Evolutionary conservation across 768 basidiomycete genomes (phyloP).

Genomic region (Auriscalpium vulgare): DNA sequence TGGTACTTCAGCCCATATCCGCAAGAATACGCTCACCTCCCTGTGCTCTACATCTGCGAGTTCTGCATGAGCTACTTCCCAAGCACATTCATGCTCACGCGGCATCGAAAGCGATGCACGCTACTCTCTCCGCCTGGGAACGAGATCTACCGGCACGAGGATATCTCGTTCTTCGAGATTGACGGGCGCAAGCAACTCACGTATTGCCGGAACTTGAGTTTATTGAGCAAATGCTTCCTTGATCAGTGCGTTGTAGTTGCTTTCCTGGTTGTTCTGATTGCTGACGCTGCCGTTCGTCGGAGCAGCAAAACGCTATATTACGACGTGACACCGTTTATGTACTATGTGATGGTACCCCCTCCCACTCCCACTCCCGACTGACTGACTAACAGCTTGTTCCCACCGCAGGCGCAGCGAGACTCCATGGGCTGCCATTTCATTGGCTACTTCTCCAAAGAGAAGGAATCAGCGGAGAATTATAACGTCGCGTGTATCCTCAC

Average conservation of each 20-base stretch:
- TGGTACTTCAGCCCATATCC: conserved; percentile 99
- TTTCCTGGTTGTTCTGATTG: not conserved
- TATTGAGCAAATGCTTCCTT: conserved; percentile 95
- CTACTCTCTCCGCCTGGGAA: conserved; percentile 95
- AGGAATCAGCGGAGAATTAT: conserved; percentile 95
- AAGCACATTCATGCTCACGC: conserved; percentile 81
- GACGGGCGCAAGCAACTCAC: conserved; percentile 94
- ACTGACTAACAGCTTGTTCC: conserved; percentile 6
- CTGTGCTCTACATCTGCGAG: conserved; percentile 95
- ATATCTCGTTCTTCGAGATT: conserved; percentile 97
- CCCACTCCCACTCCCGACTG: not conserved
- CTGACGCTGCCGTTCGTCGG: not conserved
- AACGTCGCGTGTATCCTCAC: conserved; percentile 98
- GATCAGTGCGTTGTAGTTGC: conserved; percentile 68
- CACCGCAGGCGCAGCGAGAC: conserved; percentile 73
- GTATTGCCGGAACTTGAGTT: conserved; percentile 94
- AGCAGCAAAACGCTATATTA: conserved; percentile 95
- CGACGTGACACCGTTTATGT: conserved; percentile 99
- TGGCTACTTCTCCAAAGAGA: conserved; percentile 99
- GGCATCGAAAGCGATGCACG: conserved; percentile 88
- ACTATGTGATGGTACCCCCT: conserved; percentile 85
- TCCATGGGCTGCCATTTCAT: conserved; percentile 88
- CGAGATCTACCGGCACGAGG: conserved; percentile 97
- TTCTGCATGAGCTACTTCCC: conserved; percentile 94
- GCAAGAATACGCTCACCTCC: conserved; percentile 94